These are phyloP conservation scores for Chloris gayana DNA, from an alignment of 176 grass and related monocot species.

Conservation along the genomic window DNA sequence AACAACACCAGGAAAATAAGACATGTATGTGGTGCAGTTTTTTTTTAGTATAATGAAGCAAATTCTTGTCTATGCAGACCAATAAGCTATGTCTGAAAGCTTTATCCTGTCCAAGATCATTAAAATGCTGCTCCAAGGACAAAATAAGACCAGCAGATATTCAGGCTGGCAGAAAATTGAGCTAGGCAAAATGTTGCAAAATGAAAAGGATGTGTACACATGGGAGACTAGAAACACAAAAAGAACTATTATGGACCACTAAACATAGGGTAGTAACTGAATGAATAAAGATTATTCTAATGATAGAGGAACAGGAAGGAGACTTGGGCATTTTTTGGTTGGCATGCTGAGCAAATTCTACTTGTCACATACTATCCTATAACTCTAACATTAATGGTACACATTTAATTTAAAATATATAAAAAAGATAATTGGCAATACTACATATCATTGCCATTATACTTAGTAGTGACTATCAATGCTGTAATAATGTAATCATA, in stretches of 20 bases:
- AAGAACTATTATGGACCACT: neutral
- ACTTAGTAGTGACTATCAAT: neutral
- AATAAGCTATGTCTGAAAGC: neutral
- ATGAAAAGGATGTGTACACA: neutral
- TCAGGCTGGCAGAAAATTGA: neutral
- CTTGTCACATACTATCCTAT: neutral
- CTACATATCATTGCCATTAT: neutral
- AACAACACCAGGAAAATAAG: neutral
- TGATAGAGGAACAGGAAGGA: neutral
- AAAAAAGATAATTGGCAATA: neutral
- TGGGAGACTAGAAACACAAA: neutral
- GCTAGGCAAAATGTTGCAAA: neutral
- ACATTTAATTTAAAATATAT: neutral
- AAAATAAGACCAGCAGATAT: neutral
- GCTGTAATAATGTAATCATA: neutral
- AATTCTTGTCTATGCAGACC: neutral
- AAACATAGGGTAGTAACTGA: neutral
- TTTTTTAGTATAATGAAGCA: neutral
- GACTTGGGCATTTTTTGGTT: neutral
- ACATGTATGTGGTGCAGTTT: neutral
- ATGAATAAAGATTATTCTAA: neutral
- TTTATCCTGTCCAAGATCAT: neutral
- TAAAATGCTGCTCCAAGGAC: neutral
- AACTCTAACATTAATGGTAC: neutral
- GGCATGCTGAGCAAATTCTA: neutral